These are phyloP conservation scores for Pestalotiopsis sp. DNA, from an alignment of 2,329 filamentous ascomycete species.

Conservation along the genomic window DNA sequence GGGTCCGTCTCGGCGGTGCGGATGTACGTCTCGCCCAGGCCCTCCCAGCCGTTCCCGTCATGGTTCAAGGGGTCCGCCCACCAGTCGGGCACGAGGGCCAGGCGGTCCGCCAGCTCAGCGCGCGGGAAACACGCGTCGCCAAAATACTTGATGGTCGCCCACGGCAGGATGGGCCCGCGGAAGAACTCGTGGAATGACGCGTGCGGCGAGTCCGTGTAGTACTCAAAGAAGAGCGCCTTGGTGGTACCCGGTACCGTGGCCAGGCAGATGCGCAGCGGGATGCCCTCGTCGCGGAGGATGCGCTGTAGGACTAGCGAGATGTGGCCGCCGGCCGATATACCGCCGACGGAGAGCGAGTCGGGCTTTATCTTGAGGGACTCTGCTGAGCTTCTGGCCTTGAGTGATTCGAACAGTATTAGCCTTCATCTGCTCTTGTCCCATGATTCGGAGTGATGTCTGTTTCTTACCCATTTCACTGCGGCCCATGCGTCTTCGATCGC, in stretches of 20 bases:
- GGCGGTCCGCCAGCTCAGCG: conserved; percentile 28
- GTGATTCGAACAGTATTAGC: too few species aligned
- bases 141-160: conserved; percentile 37
- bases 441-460: too few species aligned
- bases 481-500: conserved; percentile 40
- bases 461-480: conserved; percentile 37
- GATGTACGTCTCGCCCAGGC: conserved; percentile 36
- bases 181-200: conserved; percentile 37
- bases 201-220: conserved; percentile 37
- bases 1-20: conserved; percentile 42
- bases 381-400: conserved; percentile 30
- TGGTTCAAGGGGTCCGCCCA: conserved; percentile 35
- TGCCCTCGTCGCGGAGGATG: conserved; percentile 38
- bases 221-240: conserved; percentile 29
- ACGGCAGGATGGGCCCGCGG: conserved; percentile 35
- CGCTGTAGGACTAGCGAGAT: conserved; percentile 39
- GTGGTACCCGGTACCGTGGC: conserved; percentile 33
- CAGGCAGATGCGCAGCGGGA: conserved; percentile 38
- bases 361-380: conserved; percentile 32
- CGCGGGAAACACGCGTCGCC: conserved; percentile 30
- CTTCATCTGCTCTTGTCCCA: too few species aligned
- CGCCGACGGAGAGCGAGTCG: conserved; percentile 39
- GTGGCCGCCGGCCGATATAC: conserved; percentile 40
- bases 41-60: conserved; percentile 31
- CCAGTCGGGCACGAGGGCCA: conserved; percentile 34